Evolutionary conservation across 371 early-diverging fungal genomes (phyloP).

Genomic region (Chytridiales sp.): DNA sequence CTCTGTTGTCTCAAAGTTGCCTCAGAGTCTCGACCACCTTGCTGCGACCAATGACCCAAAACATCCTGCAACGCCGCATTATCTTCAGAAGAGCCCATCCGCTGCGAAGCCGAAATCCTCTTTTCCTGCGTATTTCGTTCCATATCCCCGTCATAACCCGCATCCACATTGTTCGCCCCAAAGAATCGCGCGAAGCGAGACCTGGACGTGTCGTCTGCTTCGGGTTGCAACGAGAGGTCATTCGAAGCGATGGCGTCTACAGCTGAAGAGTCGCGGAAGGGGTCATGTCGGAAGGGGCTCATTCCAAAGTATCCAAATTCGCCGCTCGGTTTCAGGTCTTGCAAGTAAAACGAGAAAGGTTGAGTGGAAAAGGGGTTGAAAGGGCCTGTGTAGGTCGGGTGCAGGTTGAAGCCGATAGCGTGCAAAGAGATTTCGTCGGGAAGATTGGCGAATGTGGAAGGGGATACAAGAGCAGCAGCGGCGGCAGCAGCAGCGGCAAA

Average conservation of each 20-base stretch:
- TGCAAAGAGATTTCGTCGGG: slow-evolving; percentile 14
- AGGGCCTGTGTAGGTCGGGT: slow-evolving; percentile 42
- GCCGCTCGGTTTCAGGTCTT: background rate
- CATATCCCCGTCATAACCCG: slow-evolving; percentile 7
- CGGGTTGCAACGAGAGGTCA: too few relatives aligned
- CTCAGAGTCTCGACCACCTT: too few relatives aligned
- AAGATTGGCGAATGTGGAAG: background rate
- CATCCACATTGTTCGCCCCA: slow-evolving; percentile 10
- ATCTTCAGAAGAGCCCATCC: too few relatives aligned
- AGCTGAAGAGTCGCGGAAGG: too few relatives aligned
- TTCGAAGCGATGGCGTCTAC: too few relatives aligned
- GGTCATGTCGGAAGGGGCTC: too few relatives aligned
- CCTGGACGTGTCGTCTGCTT: too few relatives aligned
- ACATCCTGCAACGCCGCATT: slow-evolving; percentile 32
- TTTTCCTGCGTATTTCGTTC: too few relatives aligned
- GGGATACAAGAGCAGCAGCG: too few relatives aligned
- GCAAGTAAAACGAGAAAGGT: slow-evolving; percentile 16
- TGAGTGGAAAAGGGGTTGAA: slow-evolving; percentile 45
- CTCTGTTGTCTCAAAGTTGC: slow-evolving; percentile 23
- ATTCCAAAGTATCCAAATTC: too few relatives aligned
- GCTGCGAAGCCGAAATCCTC: too few relatives aligned
- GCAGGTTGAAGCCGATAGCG: slow-evolving; percentile 31
- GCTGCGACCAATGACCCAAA: too few relatives aligned
- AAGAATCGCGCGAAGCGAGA: slow-evolving; percentile 36
- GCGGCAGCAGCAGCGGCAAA: slow-evolving; percentile 9